These are phyloP conservation scores for Talaromyces sp. DNA, from an alignment of 2,329 filamentous ascomycete genomes.

Conservation along the genomic window DNA sequence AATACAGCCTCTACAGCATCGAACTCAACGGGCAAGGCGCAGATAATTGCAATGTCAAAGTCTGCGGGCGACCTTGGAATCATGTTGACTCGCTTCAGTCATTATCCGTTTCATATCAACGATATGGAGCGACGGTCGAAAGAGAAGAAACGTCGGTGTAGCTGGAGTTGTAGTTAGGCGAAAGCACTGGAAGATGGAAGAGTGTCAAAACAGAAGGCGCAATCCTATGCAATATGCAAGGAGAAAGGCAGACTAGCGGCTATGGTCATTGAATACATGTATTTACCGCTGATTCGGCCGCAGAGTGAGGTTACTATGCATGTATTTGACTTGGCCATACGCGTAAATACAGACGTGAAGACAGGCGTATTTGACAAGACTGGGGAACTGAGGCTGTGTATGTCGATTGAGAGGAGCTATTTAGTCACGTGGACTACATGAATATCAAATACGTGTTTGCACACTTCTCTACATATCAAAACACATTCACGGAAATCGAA, in stretches of 20 bases:
- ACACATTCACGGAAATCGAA: background rate
- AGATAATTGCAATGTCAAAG: constrained; percentile 13
- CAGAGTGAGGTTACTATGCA: background rate
- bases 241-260: too few relatives aligned
- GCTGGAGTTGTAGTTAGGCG: background rate
- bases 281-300: background rate
- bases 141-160: background rate
- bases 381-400: background rate
- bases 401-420: background rate
- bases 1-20: constrained; percentile 9
- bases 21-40: constrained; percentile 11
- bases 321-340: background rate
- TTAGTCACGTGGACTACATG: background rate
- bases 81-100: background rate
- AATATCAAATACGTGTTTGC: background rate
- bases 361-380: background rate
- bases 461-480: background rate
- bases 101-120: background rate
- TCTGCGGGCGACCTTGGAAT: background rate
- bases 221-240: background rate
- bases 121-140: background rate
- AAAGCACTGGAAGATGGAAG: background rate
- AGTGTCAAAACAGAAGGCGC: background rate
- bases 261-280: background rate
- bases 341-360: background rate